A percentile compares a stretch with the other conserved stretches of the same genome.
phyloP scores from a whole-genome alignment of 2,329 filamentous ascomycete species.

The Metarhizium album region DNA sequence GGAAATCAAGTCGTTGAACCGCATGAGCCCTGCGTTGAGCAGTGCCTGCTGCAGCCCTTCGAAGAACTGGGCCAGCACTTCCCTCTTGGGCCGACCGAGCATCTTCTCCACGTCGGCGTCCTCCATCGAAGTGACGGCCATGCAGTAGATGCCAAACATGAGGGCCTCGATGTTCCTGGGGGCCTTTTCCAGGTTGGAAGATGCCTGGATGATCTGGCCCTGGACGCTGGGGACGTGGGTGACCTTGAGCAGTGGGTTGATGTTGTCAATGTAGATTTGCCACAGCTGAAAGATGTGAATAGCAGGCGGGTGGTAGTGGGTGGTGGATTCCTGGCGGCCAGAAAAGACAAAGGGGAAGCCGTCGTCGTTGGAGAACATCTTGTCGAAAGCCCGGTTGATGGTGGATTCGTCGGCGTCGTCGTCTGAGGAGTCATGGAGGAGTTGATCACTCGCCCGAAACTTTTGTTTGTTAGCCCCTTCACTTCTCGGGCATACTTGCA shows the following conservation, averaged over 20 bases:
- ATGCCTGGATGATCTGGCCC: conserved; percentile 51
- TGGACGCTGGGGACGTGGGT: conserved; percentile 58
- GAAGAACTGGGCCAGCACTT: conserved; percentile 43
- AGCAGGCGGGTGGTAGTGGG: conserved; percentile 39
- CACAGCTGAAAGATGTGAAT: conserved; percentile 55
- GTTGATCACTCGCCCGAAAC: conserved; percentile 40
- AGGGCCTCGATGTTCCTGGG: conserved; percentile 50
- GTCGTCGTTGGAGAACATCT: conserved; percentile 44
- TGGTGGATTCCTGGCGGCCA: conserved; percentile 30
- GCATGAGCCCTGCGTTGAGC: conserved; percentile 55
- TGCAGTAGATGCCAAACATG: conserved; percentile 56
- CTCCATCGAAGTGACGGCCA: conserved; percentile 46
- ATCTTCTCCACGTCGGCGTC: conserved; percentile 43
- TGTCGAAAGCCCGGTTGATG: conserved; percentile 48
- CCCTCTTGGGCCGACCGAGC: conserved; percentile 41
- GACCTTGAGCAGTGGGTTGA: conserved; percentile 58
- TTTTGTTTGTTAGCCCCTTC: conserved; percentile 14
- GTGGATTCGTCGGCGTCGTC: conserved; percentile 41
- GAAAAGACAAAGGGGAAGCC: conserved; percentile 48
- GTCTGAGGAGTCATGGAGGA: conserved; percentile 44
- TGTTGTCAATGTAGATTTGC: conserved; percentile 60
- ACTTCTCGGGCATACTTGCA: not conserved
- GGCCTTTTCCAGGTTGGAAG: conserved; percentile 42
- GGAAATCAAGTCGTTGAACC: conserved; percentile 51
- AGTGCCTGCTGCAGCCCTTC: conserved; percentile 53